A percentile compares a stretch with the other conserved stretches of the same genome.
Conservation (phyloP, 2,329 filamentous ascomycete species). For the Plenodomus biglobosus region DNA sequence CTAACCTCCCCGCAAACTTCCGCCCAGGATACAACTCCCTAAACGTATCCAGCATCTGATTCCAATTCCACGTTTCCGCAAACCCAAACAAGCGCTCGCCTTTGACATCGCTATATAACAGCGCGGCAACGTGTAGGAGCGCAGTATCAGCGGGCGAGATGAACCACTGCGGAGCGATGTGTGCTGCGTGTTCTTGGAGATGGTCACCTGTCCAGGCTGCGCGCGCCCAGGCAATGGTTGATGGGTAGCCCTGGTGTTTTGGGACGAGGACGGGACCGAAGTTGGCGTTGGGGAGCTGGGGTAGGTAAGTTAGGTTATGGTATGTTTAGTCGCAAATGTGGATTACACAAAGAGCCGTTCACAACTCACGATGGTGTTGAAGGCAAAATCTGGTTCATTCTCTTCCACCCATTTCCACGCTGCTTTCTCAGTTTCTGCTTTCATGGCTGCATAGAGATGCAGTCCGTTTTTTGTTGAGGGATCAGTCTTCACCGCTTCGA, state of each 20-base stretch:
- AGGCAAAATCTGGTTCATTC: conserved; percentile 48
- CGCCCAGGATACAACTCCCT: conserved; percentile 46
- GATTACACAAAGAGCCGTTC: no score
- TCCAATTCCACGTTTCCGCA: conserved; percentile 52
- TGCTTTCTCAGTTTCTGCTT: conserved; percentile 51
- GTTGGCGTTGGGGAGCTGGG: conserved; percentile 41
- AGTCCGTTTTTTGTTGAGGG: conserved; percentile 16
- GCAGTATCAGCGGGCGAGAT: conserved; percentile 41
- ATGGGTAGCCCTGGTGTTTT: conserved; percentile 36
- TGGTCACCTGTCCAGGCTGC: conserved; percentile 26
- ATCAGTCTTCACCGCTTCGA: conserved; percentile 32
- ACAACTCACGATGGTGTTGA: conserved; percentile 46
- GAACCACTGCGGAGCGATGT: conserved; percentile 20
- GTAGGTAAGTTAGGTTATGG: not conserved
- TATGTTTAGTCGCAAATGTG: no score
- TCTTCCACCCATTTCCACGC: conserved; percentile 52
- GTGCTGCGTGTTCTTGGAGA: conserved; percentile 36
- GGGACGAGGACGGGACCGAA: conserved; percentile 42
- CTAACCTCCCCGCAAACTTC: conserved; percentile 31
- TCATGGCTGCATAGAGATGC: conserved; percentile 50
- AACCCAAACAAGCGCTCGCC: conserved; percentile 59
- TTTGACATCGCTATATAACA: conserved; percentile 50
- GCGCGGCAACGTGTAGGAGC: conserved; percentile 55
- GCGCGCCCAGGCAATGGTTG: conserved; percentile 31
- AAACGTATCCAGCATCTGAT: conserved; percentile 46